Evolutionary conservation across 2,329 filamentous ascomycete genomes (phyloP).

Genomic region (Colletotrichum nymphaeae): DNA sequence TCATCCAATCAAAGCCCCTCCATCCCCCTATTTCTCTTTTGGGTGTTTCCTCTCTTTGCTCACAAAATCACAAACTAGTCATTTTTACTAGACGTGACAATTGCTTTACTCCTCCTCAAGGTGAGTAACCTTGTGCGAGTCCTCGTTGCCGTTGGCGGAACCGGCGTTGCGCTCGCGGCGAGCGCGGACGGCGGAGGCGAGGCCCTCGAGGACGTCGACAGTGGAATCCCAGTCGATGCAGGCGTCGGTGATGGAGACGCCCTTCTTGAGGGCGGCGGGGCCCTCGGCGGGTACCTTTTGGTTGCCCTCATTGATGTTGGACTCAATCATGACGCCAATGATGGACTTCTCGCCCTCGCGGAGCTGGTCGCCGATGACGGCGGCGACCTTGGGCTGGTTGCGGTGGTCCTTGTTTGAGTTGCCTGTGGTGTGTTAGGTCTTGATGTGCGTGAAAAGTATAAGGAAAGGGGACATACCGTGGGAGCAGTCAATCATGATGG

Average conservation of each 20-base stretch:
- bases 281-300: conserved; percentile 91
- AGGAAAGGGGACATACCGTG: conserved; percentile 72
- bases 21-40: neutral
- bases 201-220: conserved; percentile 81
- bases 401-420: conserved; percentile 98
- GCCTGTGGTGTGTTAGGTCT: conserved; percentile 58
- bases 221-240: conserved; percentile 96
- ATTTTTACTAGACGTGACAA: neutral
- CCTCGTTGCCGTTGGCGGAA: conserved; percentile 43
- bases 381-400: conserved; percentile 95
- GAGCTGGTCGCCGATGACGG: conserved; percentile 84
- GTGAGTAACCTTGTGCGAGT: conserved; percentile 54
- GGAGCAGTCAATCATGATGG: conserved; percentile 98
- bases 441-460: too few relatives aligned
- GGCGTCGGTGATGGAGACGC: conserved; percentile 94
- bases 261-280: conserved; percentile 81
- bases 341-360: conserved; percentile 88
- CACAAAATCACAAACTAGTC: too few relatives aligned
- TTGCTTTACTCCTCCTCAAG: conserved; percentile 61
- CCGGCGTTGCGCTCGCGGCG: conserved; percentile 69
- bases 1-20: neutral
- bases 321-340: conserved; percentile 98
- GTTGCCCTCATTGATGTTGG: conserved; percentile 91
- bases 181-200: conserved; percentile 84
- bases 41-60: neutral